phyloP scores from a whole-genome alignment of 2,329 filamentous ascomycete species.

The Fulvia fulva region DNA sequence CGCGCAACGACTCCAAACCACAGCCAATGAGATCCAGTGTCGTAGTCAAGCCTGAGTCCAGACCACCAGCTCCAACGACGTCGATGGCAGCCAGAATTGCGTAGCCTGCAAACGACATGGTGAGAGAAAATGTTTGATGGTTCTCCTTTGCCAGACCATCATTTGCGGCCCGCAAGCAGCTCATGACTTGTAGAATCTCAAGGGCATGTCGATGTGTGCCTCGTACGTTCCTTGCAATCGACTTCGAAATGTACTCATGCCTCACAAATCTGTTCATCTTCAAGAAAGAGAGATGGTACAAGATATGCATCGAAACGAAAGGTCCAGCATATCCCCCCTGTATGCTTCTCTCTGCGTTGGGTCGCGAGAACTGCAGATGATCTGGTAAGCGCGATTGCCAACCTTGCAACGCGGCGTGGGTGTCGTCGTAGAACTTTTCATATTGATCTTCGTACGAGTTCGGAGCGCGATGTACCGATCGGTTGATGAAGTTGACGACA shows the following conservation, averaged over 20 bases:
- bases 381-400: conserved; percentile 58
- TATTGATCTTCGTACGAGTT: conserved; percentile 44
- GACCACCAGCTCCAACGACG: conserved; percentile 59
- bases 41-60: conserved; percentile 48
- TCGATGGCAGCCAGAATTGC: conserved; percentile 62
- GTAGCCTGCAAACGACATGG: conserved; percentile 56
- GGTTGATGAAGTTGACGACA: conserved; percentile 57
- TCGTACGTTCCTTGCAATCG: conserved; percentile 45
- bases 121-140: conserved; percentile 41
- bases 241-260: conserved; percentile 40
- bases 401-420: conserved; percentile 50
- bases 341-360: conserved; percentile 57
- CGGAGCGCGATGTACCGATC: conserved; percentile 45
- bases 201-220: conserved; percentile 52
- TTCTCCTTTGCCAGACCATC: conserved; percentile 17
- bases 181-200: conserved; percentile 45
- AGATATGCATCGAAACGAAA: conserved; percentile 61
- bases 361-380: conserved; percentile 51
- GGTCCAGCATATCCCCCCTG: conserved; percentile 53
- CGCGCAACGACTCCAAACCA: conserved; percentile 53
- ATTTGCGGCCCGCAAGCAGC: conserved; percentile 17
- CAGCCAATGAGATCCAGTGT: conserved; percentile 53
- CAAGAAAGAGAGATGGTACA: conserved; percentile 63
- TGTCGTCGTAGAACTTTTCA: conserved; percentile 52
- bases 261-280: conserved; percentile 61